phyloP scores from a whole-genome alignment of 2,329 filamentous ascomycete species.

The Clonostachys sp. region DNA sequence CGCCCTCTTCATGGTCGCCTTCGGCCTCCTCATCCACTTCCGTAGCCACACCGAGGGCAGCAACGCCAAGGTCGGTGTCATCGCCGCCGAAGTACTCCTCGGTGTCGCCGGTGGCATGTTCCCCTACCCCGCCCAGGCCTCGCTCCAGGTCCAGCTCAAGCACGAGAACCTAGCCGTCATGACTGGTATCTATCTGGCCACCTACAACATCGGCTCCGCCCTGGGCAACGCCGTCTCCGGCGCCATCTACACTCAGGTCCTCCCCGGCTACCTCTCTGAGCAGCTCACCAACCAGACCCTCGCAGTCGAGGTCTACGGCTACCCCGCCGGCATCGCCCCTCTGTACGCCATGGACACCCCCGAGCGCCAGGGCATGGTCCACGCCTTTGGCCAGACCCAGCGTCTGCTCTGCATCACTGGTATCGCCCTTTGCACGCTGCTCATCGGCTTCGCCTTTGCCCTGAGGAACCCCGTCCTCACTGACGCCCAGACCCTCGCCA shows the following conservation, averaged over 20 bases:
- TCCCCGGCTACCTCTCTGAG: slow-evolving; percentile 37
- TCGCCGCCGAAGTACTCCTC: slow-evolving; percentile 58
- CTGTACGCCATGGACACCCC: slow-evolving; percentile 34
- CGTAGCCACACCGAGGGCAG: slow-evolving; percentile 37
- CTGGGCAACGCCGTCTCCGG: slow-evolving; percentile 57
- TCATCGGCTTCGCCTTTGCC: slow-evolving; percentile 35
- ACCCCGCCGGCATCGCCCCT: slow-evolving; percentile 26
- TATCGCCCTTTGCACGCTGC: slow-evolving; percentile 41
- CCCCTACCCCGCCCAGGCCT: slow-evolving; percentile 41
- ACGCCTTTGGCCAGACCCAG: slow-evolving; percentile 40
- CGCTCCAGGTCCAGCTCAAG: slow-evolving; percentile 32
- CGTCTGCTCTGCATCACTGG: slow-evolving; percentile 40
- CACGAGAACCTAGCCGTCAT: slow-evolving; percentile 57
- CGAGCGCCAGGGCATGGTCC: slow-evolving; percentile 35
- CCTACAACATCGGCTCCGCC: slow-evolving; percentile 59
- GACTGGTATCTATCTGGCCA: slow-evolving; percentile 57
- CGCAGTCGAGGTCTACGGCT: slow-evolving; percentile 22
- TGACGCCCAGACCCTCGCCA: slow-evolving; percentile 35
- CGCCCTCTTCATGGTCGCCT: slow-evolving; percentile 57
- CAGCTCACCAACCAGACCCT: slow-evolving; percentile 22
- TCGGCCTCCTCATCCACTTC: slow-evolving; percentile 59
- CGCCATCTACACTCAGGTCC: slow-evolving; percentile 56
- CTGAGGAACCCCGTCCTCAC: slow-evolving; percentile 41
- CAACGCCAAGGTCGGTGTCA: slow-evolving; percentile 47
- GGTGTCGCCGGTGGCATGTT: slow-evolving; percentile 63